These are phyloP conservation scores for Chaetomiaceae sp. DNA, from an alignment of 2,329 filamentous ascomycete species.

Conservation along the genomic window DNA sequence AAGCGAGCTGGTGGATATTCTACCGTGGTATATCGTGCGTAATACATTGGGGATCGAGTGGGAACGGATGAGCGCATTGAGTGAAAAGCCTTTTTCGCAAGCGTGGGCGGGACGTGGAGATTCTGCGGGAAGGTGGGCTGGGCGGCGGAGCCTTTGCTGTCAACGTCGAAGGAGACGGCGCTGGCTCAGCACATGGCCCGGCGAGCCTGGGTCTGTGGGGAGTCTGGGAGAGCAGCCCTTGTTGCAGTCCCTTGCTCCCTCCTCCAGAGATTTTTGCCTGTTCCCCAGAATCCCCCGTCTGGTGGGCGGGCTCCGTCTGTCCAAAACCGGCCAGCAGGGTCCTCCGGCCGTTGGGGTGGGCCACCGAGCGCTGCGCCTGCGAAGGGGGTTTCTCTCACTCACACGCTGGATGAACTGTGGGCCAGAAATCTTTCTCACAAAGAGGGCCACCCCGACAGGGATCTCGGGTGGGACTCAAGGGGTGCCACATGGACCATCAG, in stretches of 20 bases:
- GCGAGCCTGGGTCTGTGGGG: too few relatives aligned
- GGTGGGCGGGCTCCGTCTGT: not conserved
- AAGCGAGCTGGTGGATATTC: constrained; percentile 9
- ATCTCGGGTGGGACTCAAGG: constrained; percentile 17
- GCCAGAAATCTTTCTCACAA: constrained; percentile 20
- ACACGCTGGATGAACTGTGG: not conserved
- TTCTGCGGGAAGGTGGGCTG: constrained; percentile 9
- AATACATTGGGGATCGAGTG: constrained; percentile 18
- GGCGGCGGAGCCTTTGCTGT: constrained; percentile 1
- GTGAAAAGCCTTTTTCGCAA: constrained; percentile 16
- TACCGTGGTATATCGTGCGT: constrained; percentile 13
- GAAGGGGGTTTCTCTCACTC: not conserved
- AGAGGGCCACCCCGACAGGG: constrained; percentile 20
- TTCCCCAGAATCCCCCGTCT: not conserved
- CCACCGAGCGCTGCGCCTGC: not conserved
- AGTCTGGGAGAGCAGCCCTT: constrained; percentile 9
- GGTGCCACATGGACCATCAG: constrained; percentile 27
- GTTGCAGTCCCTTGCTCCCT: too few relatives aligned
- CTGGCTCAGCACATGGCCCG: constrained; percentile 9
- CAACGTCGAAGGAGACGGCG: constrained; percentile 13
- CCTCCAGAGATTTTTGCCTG: not conserved
- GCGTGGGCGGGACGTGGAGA: constrained; percentile 28
- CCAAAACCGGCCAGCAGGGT: constrained; percentile 12
- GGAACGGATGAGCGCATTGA: constrained; percentile 17
- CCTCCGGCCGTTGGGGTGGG: not conserved